Percentiles rank a stretch among this genome's conserved stretches.
These are phyloP conservation scores for Pyrenochaeta sp. DNA, from an alignment of 2,329 filamentous ascomycete genomes.

Conservation along the genomic window DNA sequence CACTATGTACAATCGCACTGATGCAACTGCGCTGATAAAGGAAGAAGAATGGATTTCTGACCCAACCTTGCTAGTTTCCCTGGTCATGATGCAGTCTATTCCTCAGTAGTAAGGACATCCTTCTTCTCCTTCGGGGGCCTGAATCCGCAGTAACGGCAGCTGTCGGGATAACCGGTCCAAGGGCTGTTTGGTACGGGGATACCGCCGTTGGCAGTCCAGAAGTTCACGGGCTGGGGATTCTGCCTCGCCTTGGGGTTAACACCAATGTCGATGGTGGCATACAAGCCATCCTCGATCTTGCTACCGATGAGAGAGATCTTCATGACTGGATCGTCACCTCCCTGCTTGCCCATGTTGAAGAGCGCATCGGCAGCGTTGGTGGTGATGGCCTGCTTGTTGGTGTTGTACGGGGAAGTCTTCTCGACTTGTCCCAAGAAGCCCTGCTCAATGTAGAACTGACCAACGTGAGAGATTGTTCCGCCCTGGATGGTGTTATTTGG, in stretches of 20 bases:
- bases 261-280: constrained; percentile 42
- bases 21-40: not conserved
- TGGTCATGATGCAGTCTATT: not conserved
- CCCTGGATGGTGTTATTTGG: constrained; percentile 61
- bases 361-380: constrained; percentile 61
- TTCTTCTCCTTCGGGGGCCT: constrained; percentile 24
- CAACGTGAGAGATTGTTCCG: constrained; percentile 64
- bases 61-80: too few relatives aligned
- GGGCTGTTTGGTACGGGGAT: constrained; percentile 31
- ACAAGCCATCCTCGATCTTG: constrained; percentile 39
- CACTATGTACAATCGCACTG: not conserved
- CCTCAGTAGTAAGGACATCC: constrained; percentile 4
- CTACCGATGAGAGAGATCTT: constrained; percentile 65
- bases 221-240: constrained; percentile 37
- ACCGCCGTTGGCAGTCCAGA: constrained; percentile 37
- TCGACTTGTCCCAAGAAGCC: constrained; percentile 62
- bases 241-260: constrained; percentile 37
- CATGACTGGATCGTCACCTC: constrained; percentile 62
- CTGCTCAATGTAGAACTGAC: constrained; percentile 71
- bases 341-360: constrained; percentile 56
- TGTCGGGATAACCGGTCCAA: constrained; percentile 40
- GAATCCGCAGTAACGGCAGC: constrained; percentile 27
- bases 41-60: not conserved
- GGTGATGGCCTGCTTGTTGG: constrained; percentile 54
- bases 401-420: constrained; percentile 53